Percentiles rank a stretch among this genome's conserved stretches.
Evolutionary conservation across 306 rosid species (phyloP).

Genomic region (Leucaena leucocephala): DNA sequence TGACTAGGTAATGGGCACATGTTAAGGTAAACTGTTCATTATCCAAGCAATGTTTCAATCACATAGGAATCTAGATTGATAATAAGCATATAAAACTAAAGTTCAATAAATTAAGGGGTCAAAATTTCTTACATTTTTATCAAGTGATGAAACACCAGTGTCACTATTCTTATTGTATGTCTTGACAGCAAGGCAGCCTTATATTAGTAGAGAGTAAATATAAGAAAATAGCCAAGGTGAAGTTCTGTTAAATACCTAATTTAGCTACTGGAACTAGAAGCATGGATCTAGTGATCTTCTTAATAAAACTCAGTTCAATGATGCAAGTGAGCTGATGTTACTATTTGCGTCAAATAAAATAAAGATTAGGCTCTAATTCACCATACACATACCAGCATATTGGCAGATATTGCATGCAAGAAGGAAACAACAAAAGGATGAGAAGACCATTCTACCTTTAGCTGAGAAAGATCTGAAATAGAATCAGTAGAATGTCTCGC

Average conservation of each 20-base stretch:
- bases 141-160: not conserved
- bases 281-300: conserved; percentile 6
- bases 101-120: conserved; percentile 14
- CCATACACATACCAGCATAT: not conserved
- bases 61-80: conserved; percentile 23
- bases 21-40: conserved; percentile 22
- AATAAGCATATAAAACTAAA: conserved; percentile 24
- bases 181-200: conserved; percentile 10
- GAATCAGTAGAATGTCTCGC: conserved; percentile 55
- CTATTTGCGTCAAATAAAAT: not conserved
- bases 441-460: conserved; percentile 64
- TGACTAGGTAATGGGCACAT: conserved; percentile 3
- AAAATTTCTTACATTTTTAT: not conserved
- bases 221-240: conserved; percentile 1
- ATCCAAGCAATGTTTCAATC: not conserved
- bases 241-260: not conserved
- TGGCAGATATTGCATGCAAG: conserved; percentile 4
- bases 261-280: not conserved
- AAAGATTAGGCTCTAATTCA: conserved; percentile 7
- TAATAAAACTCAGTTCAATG: conserved; percentile 17
- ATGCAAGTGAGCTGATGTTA: not conserved
- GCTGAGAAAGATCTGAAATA: conserved; percentile 87
- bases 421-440: conserved; percentile 22
- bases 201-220: conserved; percentile 1
- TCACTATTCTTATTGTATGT: conserved; percentile 13